Evolutionary conservation across 345 rosid genomes (phyloP).

Genomic region (Eucalyptus brandiana): DNA sequence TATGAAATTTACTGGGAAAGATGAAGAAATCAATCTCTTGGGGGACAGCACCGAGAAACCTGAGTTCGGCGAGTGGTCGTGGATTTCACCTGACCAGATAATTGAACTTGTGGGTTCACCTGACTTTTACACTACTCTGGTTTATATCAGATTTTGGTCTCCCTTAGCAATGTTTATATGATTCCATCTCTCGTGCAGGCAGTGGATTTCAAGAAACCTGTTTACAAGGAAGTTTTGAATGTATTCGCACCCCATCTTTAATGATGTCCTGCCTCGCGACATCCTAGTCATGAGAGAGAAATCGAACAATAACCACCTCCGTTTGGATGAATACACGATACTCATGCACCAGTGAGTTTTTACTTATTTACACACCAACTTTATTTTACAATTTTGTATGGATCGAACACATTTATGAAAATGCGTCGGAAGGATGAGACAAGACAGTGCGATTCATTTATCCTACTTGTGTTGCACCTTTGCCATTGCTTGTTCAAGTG

Average conservation of each 20-base stretch:
- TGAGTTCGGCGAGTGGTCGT: slow-evolving; percentile 81
- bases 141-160: not conserved
- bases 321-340: not conserved
- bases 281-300: not conserved
- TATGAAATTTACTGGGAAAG: slow-evolving; percentile 68
- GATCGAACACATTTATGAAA: not conserved
- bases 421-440: not conserved
- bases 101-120: slow-evolving; percentile 38
- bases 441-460: not conserved
- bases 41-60: slow-evolving; percentile 91
- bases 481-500: not conserved
- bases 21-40: slow-evolving; percentile 75
- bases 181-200: slow-evolving; percentile 33
- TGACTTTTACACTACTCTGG: not conserved
- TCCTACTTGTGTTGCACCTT: not conserved
- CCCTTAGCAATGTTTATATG: not conserved
- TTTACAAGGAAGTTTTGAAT: slow-evolving; percentile 62
- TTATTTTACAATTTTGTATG: not conserved
- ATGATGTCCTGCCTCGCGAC: not conserved
- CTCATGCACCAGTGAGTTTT: not conserved
- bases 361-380: not conserved
- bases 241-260: slow-evolving; percentile 56
- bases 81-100: slow-evolving; percentile 68
- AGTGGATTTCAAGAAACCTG: slow-evolving; percentile 85
- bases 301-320: not conserved